Percentiles rank a stretch among this genome's conserved stretches.
Evolutionary conservation across 2,329 filamentous ascomycete species (phyloP).

Genomic region (Stromatinia cepivora): DNA sequence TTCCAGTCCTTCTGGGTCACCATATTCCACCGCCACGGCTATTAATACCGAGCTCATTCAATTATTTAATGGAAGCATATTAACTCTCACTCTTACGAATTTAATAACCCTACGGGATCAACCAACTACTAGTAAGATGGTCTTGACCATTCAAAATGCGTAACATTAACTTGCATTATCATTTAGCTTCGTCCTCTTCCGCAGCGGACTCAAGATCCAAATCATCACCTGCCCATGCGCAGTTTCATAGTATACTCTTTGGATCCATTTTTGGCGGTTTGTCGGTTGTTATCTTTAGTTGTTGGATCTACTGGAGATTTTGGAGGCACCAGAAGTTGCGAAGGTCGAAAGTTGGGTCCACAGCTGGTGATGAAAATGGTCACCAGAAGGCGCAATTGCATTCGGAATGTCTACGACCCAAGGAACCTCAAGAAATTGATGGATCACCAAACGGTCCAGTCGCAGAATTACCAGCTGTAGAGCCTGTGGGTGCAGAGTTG

Average conservation of each 20-base stretch:
- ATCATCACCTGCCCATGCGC: not conserved
- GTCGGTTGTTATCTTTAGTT: not conserved
- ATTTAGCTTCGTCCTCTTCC: not conserved
- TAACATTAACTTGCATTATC: not conserved
- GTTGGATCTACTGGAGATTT: not conserved
- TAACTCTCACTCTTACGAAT: not conserved
- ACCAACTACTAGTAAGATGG: not conserved
- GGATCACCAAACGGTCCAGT: not conserved
- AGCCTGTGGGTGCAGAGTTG: not conserved
- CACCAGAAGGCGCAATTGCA: not conserved
- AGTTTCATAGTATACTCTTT: not conserved
- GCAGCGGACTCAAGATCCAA: not conserved
- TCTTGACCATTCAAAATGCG: not conserved
- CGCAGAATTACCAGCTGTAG: slow-evolving; percentile 9
- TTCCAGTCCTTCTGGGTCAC: not conserved
- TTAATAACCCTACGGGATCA: not conserved
- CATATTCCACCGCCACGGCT: not conserved
- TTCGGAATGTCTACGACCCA: not conserved
- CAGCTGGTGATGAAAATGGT: not conserved
- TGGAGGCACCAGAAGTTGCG: not conserved
- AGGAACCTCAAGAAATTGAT: not conserved
- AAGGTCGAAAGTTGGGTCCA: not conserved
- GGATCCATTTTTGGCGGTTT: not conserved
- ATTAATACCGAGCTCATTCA: not conserved
- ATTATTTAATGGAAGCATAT: not conserved